Percentiles rank a stretch among this genome's conserved stretches.
Conservation (phyloP, 163 green algal genomes). For the Chloromonas sp. region DNA sequence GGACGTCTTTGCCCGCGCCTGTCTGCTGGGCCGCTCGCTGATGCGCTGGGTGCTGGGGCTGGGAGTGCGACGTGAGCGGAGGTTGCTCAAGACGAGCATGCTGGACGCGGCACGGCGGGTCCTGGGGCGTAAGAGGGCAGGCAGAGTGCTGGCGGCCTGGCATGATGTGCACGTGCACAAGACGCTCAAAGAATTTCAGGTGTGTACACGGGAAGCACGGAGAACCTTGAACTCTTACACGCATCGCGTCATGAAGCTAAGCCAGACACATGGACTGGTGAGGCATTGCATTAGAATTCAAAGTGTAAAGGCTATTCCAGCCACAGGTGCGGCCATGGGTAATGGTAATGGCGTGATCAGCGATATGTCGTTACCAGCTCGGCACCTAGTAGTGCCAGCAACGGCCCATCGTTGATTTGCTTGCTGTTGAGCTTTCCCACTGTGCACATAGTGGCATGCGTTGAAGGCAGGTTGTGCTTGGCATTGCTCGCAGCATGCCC, state of each 20-base stretch:
- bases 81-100: slow-evolving; percentile 4
- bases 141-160: slow-evolving; percentile 25
- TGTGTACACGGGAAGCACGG: background rate
- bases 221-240: background rate
- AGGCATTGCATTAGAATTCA: no score
- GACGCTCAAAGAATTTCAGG: slow-evolving; percentile 18
- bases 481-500: slow-evolving; percentile 2
- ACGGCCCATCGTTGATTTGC: no score
- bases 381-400: no score
- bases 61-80: background rate
- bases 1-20: background rate
- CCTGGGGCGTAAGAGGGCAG: background rate
- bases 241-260: background rate
- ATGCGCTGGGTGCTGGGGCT: slow-evolving; percentile 1
- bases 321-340: no score
- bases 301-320: no score
- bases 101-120: background rate
- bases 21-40: slow-evolving; percentile 9
- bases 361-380: no score
- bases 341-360: no score
- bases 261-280: no score
- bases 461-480: background rate
- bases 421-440: no score
- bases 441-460: no score
- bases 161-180: slow-evolving; percentile 8